Conservation (phyloP, 345 rosid species). For the Erysimum cheiranthoides region DNA sequence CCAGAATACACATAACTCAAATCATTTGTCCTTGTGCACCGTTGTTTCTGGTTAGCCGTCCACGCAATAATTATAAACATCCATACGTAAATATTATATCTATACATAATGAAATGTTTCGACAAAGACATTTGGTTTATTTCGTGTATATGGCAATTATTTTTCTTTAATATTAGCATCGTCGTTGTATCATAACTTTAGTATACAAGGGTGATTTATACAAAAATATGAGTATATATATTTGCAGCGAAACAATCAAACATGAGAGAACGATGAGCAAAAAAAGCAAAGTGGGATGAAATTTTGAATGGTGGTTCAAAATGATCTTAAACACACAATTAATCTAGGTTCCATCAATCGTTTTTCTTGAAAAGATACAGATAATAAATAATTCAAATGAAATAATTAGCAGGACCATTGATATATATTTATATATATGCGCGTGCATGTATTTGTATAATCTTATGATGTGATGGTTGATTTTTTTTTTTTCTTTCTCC, state of each 20-base stretch:
- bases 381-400: not conserved
- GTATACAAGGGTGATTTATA: not conserved
- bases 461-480: slow-evolving; percentile 30
- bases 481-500: not conserved
- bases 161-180: not conserved
- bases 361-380: slow-evolving; percentile 20
- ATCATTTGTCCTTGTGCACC: slow-evolving; percentile 39
- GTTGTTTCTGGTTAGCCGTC: slow-evolving; percentile 34
- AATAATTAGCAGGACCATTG: slow-evolving; percentile 17
- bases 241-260: not conserved
- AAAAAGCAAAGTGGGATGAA: not conserved
- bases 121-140: not conserved
- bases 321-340: not conserved
- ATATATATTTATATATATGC: slow-evolving; percentile 11
- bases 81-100: not conserved
- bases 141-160: no score
- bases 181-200: not conserved
- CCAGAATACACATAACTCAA: slow-evolving; percentile 24
- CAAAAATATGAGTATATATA: not conserved
- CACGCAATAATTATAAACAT: slow-evolving; percentile 27
- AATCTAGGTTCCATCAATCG: slow-evolving; percentile 10
- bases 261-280: not conserved
- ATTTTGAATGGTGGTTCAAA: not conserved
- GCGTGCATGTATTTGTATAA: slow-evolving; percentile 33
- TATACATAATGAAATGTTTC: not conserved